Evolutionary conservation across 805 yeast species (phyloP).

Genomic region (Candida germanica): DNA sequence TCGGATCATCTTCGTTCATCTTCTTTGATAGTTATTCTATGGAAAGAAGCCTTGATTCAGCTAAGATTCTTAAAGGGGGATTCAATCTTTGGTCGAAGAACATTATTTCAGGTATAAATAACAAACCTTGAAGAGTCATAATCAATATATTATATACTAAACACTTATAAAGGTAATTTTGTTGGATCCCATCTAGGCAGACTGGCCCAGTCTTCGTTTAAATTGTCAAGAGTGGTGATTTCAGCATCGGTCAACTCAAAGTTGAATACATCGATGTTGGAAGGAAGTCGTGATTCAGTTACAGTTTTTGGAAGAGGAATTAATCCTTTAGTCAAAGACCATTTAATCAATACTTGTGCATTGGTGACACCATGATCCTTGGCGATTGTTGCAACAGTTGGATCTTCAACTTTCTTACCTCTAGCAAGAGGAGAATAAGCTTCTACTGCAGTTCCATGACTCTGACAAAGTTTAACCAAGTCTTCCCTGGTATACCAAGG

Average conservation of each 20-base stretch:
- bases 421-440: conserved; percentile 67
- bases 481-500: conserved; percentile 79
- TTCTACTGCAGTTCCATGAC: conserved; percentile 60
- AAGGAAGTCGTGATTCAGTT: conserved; percentile 20
- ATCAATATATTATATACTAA: too few species aligned
- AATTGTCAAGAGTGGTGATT: conserved; percentile 16
- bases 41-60: too few species aligned
- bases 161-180: too few species aligned
- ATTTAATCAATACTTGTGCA: conserved; percentile 71
- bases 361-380: conserved; percentile 50
- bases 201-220: conserved; percentile 2
- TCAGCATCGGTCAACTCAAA: conserved; percentile 27
- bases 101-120: too few species aligned
- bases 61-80: too few species aligned
- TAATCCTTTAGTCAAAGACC: conserved; percentile 61
- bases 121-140: too few species aligned
- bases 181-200: conserved; percentile 10
- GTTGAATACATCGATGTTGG: conserved; percentile 23
- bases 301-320: conserved; percentile 34
- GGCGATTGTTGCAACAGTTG: conserved; percentile 53
- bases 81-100: too few species aligned
- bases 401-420: conserved; percentile 56
- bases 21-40: too few species aligned
- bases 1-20: too few species aligned
- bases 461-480: conserved; percentile 57